phyloP scores from a whole-genome alignment of 495 filamentous ascomycete species.

The Podospora pseudopauciseta region DNA sequence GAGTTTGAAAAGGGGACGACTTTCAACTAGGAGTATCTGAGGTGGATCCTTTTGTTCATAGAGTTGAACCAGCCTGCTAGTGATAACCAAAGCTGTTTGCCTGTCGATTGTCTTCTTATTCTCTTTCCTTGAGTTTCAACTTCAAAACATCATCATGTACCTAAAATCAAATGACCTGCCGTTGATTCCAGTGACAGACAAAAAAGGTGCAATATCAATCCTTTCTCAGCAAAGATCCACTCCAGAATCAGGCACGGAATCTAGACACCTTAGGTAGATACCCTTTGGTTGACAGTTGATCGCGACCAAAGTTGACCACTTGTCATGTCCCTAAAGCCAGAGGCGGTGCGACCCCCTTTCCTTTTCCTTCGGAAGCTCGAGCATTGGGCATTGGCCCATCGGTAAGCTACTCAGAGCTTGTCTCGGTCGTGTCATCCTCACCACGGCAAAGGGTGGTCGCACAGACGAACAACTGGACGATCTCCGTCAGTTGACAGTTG shows the following conservation, averaged over 20 bases:
- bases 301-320: not conserved
- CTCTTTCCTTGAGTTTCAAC: no score
- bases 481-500: not conserved
- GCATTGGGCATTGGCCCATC: not conserved
- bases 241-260: not conserved
- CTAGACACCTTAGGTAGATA: not conserved
- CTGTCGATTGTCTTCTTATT: no score
- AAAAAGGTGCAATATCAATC: not conserved
- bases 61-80: no score
- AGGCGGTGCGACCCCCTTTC: not conserved
- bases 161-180: no score
- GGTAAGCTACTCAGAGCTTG: not conserved
- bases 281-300: not conserved
- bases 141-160: no score
- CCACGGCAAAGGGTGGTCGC: not conserved
- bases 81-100: no score
- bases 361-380: not conserved
- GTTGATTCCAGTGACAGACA: not conserved
- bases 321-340: not conserved
- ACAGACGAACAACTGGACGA: not conserved
- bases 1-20: conserved; percentile 11
- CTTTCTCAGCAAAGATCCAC: not conserved
- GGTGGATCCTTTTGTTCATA: no score
- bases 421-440: not conserved
- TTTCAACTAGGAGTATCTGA: not conserved